Base-by-base conservation (phyloP, 495 filamentous ascomycete species). In the Lasiosphaeris hirsuta region DNA sequence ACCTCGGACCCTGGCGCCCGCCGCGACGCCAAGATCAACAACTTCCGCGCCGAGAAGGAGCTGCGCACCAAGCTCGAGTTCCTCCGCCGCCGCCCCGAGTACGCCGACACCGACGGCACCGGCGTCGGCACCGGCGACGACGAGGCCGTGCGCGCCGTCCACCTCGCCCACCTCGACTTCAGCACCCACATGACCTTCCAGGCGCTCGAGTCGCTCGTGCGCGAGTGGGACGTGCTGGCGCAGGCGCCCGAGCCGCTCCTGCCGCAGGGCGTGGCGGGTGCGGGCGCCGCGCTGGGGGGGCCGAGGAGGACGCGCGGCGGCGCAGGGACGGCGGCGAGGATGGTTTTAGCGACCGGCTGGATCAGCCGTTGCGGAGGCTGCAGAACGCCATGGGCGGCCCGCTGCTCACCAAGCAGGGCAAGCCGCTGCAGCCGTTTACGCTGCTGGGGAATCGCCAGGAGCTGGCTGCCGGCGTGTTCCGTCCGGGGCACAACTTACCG, bases 361-460 rank as follows among this genome's bases (percentile, higher is more conserved):
- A 96, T 63, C 66, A 66, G 9, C 83, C 85, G 6, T 58, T 86
- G 35, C 77, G 79, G 38, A 51, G 47, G 23, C 45, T 62, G 38
- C 53, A 58, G 40, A 54, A 56, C 10, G 74, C 82, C 57, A 71
- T 85, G 6, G 71, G 72, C 11, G 95, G 93, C 0, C 90, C 94
- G 1, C 75, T 98, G 17, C 73, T 98, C n/a, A 88, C 82, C 48
- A 83, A 75, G 60, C 78, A 87, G 55, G 94, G 94, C 34, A 96
- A 89, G 63, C 95, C 95, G 17, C 75, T 97, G 57, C 84, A 91
- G 58, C 95, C 93, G 3, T 97, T 98, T 64, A 97, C 91, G 3
- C 69, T 98, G 35, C 75, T 94, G 1, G 86, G 87, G 63, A 89
- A 81, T 51, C 83, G 94, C 5, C 83, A 92, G 64, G 81, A 89